A percentile compares a stretch with the other conserved stretches of the same genome.
phyloP scores from a whole-genome alignment of 257 asterid species.

The Asclepias syriaca region DNA sequence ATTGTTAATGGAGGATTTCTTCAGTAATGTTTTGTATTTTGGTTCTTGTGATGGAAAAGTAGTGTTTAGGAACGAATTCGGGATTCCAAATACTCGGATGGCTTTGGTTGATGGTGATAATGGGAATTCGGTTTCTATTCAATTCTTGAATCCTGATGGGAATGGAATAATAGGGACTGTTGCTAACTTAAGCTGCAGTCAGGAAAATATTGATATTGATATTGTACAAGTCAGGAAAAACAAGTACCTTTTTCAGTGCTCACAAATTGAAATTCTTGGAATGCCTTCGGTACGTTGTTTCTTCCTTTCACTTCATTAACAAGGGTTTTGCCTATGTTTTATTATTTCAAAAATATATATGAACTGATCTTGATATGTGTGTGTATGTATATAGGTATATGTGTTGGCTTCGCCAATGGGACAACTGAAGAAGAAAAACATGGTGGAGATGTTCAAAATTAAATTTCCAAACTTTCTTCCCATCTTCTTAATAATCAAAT shows the following conservation, averaged over 20 bases:
- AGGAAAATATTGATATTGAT: not conserved
- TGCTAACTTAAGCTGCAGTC: slow-evolving; percentile 30
- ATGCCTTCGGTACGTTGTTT: slow-evolving; percentile 36
- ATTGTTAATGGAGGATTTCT: slow-evolving; percentile 22
- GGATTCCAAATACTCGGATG: slow-evolving; percentile 34
- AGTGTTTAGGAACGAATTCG: slow-evolving; percentile 14
- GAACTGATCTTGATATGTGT: no score
- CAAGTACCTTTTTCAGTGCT: slow-evolving; percentile 34
- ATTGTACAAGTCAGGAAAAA: slow-evolving; percentile 19
- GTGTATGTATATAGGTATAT: slow-evolving; percentile 31
- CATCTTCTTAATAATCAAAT: slow-evolving; percentile 7
- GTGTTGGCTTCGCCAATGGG: slow-evolving; percentile 29
- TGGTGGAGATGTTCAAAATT: slow-evolving; percentile 20
- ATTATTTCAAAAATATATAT: no score
- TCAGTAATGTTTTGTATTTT: slow-evolving; percentile 31
- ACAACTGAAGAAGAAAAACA: slow-evolving; percentile 10
- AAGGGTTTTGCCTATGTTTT: no score
- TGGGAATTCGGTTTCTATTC: slow-evolving; percentile 24
- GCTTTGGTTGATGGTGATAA: slow-evolving; percentile 8
- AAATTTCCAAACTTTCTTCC: slow-evolving; percentile 23
- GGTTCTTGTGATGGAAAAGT: slow-evolving; percentile 40
- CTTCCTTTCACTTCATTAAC: no score
- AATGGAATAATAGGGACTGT: slow-evolving; percentile 18
- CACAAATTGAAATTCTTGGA: slow-evolving; percentile 37
- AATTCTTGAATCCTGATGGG: slow-evolving; percentile 12